Evolutionary conservation across 2,329 filamentous ascomycete species (phyloP).

Genomic region (Mycosphaerelloides madeirae): DNA sequence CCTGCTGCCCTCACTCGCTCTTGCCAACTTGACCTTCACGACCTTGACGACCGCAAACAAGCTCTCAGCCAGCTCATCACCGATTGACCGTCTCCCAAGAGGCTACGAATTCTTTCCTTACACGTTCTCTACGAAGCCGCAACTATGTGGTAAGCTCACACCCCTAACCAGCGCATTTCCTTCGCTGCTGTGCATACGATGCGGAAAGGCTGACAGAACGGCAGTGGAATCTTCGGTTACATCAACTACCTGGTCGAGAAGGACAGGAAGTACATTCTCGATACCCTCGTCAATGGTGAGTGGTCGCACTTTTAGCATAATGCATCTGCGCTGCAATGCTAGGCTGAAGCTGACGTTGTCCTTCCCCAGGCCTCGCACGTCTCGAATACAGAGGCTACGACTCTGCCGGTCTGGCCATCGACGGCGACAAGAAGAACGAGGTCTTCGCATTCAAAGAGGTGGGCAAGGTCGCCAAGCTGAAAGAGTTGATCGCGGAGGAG

Average conservation of each 20-base stretch:
- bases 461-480: constrained; percentile 96
- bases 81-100: background rate
- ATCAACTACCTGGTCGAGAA: constrained; percentile 99
- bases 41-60: too few species aligned
- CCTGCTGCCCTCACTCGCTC: too few species aligned
- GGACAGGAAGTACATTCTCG: constrained; percentile 92
- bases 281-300: constrained; percentile 93
- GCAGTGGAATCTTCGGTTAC: constrained; percentile 83
- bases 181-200: background rate
- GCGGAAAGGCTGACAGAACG: background rate
- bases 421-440: constrained; percentile 98
- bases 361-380: constrained; percentile 70
- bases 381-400: constrained; percentile 99
- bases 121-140: constrained; percentile 5
- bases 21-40: too few species aligned
- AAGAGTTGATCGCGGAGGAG: constrained; percentile 80
- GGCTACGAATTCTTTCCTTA: constrained; percentile 1
- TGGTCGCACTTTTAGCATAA: constrained; percentile 14
- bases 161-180: constrained; percentile 1
- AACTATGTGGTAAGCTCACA: constrained; percentile 13
- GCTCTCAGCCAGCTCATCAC: too few species aligned
- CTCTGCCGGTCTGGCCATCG: constrained; percentile 89
- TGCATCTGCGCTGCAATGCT: background rate
- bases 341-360: constrained; percentile 8
- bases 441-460: constrained; percentile 98